phyloP scores from a whole-genome alignment of 164 flowering plant species.

The Amborella trichopoda region DNA sequence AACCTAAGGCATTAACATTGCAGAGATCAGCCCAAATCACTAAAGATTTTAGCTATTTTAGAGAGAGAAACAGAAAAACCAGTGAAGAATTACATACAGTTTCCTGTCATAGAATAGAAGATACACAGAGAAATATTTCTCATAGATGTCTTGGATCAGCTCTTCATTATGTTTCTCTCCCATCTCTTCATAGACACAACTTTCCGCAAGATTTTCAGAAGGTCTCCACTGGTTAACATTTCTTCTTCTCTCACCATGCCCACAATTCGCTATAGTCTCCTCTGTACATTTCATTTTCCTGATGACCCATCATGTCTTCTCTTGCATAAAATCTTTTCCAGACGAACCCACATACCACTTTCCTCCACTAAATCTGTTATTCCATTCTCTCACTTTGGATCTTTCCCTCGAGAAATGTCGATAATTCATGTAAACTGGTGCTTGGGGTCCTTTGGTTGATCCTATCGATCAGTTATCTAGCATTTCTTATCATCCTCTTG shows the following conservation, averaged over 20 bases:
- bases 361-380: conserved; percentile 24
- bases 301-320: conserved; percentile 27
- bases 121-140: no score
- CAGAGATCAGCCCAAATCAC: no score
- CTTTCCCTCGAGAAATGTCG: conserved; percentile 15
- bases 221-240: no score
- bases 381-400: conserved; percentile 27
- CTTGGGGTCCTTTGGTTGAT: conserved; percentile 49
- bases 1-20: no score
- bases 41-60: no score
- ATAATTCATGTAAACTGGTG: conserved; percentile 29
- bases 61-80: no score
- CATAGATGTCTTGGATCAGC: no score
- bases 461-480: conserved; percentile 44
- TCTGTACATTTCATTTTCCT: conserved; percentile 42
- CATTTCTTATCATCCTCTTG: conserved; percentile 30
- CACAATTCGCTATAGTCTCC: conserved; percentile 55
- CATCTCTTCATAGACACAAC: no score
- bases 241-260: conserved; percentile 75
- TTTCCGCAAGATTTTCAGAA: no score
- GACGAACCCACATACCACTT: conserved; percentile 13
- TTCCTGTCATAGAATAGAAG: no score
- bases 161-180: no score
- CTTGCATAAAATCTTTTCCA: conserved; percentile 29
- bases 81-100: no score